These are phyloP conservation scores for Thalassiosira pacifica DNA, from an alignment of 352 stramenopile genomes.

Conservation along the genomic window DNA sequence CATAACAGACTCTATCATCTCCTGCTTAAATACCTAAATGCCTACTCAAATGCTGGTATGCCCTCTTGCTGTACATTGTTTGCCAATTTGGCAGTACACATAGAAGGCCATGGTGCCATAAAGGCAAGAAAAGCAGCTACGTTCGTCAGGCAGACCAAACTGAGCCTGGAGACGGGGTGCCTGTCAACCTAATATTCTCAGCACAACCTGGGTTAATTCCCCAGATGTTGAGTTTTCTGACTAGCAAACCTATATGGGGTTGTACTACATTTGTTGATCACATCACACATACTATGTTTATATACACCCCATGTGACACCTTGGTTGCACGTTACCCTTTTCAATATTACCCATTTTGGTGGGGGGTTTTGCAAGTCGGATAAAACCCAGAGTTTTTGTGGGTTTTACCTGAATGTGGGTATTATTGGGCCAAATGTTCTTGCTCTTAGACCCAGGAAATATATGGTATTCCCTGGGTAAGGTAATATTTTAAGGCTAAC, in stretches of 20 bases:
- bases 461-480: no score
- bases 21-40: conserved; percentile 30
- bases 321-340: conserved; percentile 5
- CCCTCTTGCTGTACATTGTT: conserved; percentile 20
- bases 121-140: conserved; percentile 15
- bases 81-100: conserved; percentile 52
- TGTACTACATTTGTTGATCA: conserved; percentile 44
- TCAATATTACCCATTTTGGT: no score
- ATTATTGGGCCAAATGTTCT: no score
- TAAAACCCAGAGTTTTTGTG: no score
- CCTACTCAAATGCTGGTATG: conserved; percentile 26
- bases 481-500: no score
- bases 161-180: conserved; percentile 39
- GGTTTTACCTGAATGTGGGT: no score
- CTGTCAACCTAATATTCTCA: conserved; percentile 58
- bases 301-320: conserved; percentile 35
- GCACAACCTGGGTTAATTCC: conserved; percentile 55
- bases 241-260: conserved; percentile 28
- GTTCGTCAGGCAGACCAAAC: conserved; percentile 4
- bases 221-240: conserved; percentile 48
- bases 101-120: conserved; percentile 45
- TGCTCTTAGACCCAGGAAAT: no score
- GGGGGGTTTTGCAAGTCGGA: no score
- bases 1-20: conserved; percentile 48
- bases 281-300: conserved; percentile 19